phyloP scores from a whole-genome alignment of 345 rosid genomes.

The Arabidopsis thaliana region DNA sequence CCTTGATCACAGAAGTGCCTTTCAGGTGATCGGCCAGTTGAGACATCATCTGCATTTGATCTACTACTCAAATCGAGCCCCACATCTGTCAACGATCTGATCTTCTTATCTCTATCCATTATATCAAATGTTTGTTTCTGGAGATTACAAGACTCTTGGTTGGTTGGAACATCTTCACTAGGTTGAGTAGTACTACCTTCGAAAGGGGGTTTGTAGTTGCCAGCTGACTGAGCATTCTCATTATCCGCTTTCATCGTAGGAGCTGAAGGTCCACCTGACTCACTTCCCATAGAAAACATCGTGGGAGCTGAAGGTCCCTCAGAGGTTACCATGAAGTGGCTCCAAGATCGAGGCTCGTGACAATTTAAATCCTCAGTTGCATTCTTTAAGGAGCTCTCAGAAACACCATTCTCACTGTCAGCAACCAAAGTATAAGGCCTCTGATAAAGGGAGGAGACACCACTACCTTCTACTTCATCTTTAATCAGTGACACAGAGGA shows the following conservation, averaged over 20 bases:
- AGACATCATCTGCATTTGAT: conserved; percentile 37
- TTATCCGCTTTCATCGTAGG: conserved; percentile 5
- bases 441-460: conserved; percentile 46
- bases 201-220: conserved; percentile 9
- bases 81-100: conserved; percentile 27
- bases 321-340: conserved; percentile 48
- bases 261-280: conserved; percentile 11
- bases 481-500: conserved; percentile 36
- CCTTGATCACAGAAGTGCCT: conserved; percentile 34
- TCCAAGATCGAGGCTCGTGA: conserved; percentile 46
- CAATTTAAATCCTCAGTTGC: conserved; percentile 43
- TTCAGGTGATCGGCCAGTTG: conserved; percentile 40
- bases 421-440: conserved; percentile 31
- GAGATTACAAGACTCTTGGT: conserved; percentile 19
- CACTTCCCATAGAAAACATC: conserved; percentile 34
- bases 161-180: conserved; percentile 39
- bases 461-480: conserved; percentile 49
- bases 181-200: conserved; percentile 27
- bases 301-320: conserved; percentile 38
- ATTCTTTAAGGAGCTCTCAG: conserved; percentile 46
- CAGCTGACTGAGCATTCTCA: conserved; percentile 23
- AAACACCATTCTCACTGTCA: conserved; percentile 38
- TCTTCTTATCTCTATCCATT: conserved; percentile 26
- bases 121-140: conserved; percentile 28
- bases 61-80: conserved; percentile 24